Evolutionary conservation across 1,284 basidiomycete genomes (phyloP).

Genomic region (Porodaedalea pini): DNA sequence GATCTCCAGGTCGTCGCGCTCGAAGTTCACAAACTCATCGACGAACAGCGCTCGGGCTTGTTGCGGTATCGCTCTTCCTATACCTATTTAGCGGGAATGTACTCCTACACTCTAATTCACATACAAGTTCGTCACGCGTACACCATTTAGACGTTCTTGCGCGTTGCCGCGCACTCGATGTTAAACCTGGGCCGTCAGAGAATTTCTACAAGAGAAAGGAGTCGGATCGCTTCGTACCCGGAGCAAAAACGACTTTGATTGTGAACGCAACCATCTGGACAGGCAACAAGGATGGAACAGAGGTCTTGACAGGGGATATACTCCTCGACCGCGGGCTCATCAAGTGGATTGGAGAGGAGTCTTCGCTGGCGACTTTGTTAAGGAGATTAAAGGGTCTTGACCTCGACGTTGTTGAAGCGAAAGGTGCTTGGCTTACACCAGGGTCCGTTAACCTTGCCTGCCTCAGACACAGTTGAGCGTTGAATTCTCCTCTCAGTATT

Average conservation of each 20-base stretch:
- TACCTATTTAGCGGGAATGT: conserved; percentile 1
- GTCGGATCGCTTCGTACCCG: conserved; percentile 51
- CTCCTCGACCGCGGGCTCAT: conserved; percentile 38
- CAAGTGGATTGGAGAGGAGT: conserved; percentile 25
- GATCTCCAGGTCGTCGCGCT: background rate
- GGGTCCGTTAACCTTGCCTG: conserved; percentile 17
- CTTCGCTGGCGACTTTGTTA: background rate
- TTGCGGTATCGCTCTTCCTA: conserved; percentile 4
- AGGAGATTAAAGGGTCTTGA: conserved; percentile 7
- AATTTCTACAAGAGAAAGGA: conserved; percentile 39
- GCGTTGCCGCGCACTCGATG: conserved; percentile 24
- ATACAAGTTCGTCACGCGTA: background rate
- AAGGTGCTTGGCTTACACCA: conserved; percentile 26
- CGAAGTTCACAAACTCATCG: background rate
- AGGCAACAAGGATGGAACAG: conserved; percentile 33
- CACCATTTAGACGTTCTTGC: conserved; percentile 21
- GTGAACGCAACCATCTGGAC: conserved; percentile 65
- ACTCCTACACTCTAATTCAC: background rate
- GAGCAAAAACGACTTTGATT: conserved; percentile 47
- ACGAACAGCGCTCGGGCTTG: background rate
- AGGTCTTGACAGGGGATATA: conserved; percentile 35
- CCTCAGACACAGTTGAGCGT: background rate
- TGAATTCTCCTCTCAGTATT: conserved; percentile 27
- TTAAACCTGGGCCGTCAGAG: conserved; percentile 36
- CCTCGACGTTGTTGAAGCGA: conserved; percentile 16